Evolutionary conservation across 2,329 filamentous ascomycete species (phyloP).

Genomic region (Onygena corvina): DNA sequence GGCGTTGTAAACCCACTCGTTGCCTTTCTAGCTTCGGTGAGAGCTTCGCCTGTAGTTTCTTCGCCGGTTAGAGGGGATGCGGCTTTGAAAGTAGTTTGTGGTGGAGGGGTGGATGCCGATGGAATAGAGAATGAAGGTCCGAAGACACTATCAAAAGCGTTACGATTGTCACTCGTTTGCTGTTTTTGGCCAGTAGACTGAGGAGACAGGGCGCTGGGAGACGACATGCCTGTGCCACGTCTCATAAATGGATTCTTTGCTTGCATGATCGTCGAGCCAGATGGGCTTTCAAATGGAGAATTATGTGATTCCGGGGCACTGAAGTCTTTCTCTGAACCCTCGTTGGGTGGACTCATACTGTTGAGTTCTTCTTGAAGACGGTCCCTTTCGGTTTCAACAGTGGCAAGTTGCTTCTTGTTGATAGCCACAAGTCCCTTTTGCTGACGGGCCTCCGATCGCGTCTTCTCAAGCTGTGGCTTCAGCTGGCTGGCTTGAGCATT

Average conservation of each 20-base stretch:
- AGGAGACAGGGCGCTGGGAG: constrained; percentile 41
- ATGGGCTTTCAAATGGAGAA: constrained; percentile 51
- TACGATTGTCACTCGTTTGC: constrained; percentile 41
- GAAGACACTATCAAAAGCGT: constrained; percentile 77
- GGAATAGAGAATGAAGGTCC: constrained; percentile 52
- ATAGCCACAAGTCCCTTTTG: constrained; percentile 95
- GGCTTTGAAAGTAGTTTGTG: constrained; percentile 50
- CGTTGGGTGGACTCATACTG: constrained; percentile 44
- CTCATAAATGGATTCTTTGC: constrained; percentile 95
- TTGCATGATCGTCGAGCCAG: constrained; percentile 47
- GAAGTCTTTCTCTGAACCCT: constrained; percentile 48
- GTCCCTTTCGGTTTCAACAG: constrained; percentile 77
- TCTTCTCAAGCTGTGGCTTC: constrained; percentile 84
- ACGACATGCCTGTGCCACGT: constrained; percentile 39
- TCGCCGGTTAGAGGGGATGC: constrained; percentile 28
- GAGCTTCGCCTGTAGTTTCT: not conserved
- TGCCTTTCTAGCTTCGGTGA: not conserved
- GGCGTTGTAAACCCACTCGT: constrained; percentile 44
- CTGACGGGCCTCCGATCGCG: constrained; percentile 81
- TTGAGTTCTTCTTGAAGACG: constrained; percentile 72
- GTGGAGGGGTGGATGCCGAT: constrained; percentile 35
- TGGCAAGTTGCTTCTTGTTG: constrained; percentile 93
- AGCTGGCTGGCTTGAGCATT: constrained; percentile 74
- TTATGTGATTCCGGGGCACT: constrained; percentile 17
- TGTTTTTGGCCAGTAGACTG: constrained; percentile 13